Percentiles rank a stretch among this genome's conserved stretches.
Evolutionary conservation across 2,329 filamentous ascomycete genomes (phyloP).

Genomic region (Trichoderma sp.): DNA sequence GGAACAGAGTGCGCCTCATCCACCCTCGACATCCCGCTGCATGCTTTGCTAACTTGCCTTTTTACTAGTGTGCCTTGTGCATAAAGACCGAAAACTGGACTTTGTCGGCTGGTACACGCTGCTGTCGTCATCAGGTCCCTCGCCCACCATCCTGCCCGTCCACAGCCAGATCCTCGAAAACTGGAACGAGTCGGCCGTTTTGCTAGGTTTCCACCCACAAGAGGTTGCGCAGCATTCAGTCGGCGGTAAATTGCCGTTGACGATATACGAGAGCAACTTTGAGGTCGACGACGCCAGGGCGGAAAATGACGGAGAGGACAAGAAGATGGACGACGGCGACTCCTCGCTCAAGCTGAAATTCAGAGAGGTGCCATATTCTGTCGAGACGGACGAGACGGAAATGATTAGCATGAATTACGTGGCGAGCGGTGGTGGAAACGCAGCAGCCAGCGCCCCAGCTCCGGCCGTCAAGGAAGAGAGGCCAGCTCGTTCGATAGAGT

Average conservation of each 20-base stretch:
- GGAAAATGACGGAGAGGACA: slow-evolving; percentile 57
- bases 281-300: slow-evolving; percentile 61
- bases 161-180: slow-evolving; percentile 72
- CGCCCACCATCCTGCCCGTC: slow-evolving; percentile 63
- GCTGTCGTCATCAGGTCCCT: slow-evolving; percentile 70
- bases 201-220: slow-evolving; percentile 81
- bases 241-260: slow-evolving; percentile 81
- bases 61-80: slow-evolving; percentile 78
- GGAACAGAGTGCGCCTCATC: slow-evolving; percentile 69
- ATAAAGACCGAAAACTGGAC: slow-evolving; percentile 78
- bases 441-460: slow-evolving; percentile 60
- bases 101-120: slow-evolving; percentile 93
- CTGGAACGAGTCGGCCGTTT: slow-evolving; percentile 81
- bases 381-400: slow-evolving; percentile 93
- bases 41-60: background rate
- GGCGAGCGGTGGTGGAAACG: slow-evolving; percentile 78
- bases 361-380: slow-evolving; percentile 76
- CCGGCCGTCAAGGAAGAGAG: slow-evolving; percentile 44
- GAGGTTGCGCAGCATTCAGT: slow-evolving; percentile 52
- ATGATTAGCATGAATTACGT: slow-evolving; percentile 98
- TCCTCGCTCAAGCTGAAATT: slow-evolving; percentile 66
- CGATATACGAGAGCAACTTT: slow-evolving; percentile 82
- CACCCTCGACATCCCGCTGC: background rate
- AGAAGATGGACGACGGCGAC: slow-evolving; percentile 67
- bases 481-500: slow-evolving; percentile 42